Base-by-base conservation (phyloP, 176 grass and related monocot species). In the Miscanthus lutarioriparius region DNA sequence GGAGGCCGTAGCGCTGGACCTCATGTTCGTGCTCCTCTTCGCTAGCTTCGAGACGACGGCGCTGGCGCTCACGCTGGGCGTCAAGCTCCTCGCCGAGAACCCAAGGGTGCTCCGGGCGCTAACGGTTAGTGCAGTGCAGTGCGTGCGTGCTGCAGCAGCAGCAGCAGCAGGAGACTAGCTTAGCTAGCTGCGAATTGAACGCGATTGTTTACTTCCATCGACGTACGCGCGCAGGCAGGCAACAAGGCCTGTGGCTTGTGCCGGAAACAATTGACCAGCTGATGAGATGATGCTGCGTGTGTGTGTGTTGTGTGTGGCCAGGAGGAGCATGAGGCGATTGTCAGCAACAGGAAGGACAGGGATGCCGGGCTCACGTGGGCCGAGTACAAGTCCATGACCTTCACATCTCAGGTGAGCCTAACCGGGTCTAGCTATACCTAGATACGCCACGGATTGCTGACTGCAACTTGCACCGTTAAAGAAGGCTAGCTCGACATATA, bases 351-450 rank as follows among this genome's bases (percentile, higher is more conserved):
- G 83, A 83, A 85, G 82, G 75, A 90, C 56, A 74, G 79, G 15
- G 71, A 92, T 83, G 86, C 87, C 12, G 91, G 51, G 7, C 82
- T 97, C 64, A 94, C 91, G 85, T 97, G 94, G 94, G 56, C 81
- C 15, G 94, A 94, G 82, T 97, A 97, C 75, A 97, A 86, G 92
- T 90, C 91, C 36, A 97, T 97, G 94, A 88, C 85, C 38, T 90
- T 97, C 75, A 97, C 94, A 35, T 86, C 84, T 70, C 89, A 94
- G 91, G 94, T 97, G 84, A 87, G 83, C 73, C 70, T 87, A 88
- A 85, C 80, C 67, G 43, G 68, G 54, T 64, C 47, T 67, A 51
- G 13, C 10, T 26, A 26, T 14, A 14, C 30, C 36, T 75, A 69
- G 32, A 51, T 76, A 70, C 30, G 38, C 3, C 41, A 68, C 22